Evolutionary conservation across 106 monocot genomes (phyloP).

Genomic region (Acorus gramineus): DNA sequence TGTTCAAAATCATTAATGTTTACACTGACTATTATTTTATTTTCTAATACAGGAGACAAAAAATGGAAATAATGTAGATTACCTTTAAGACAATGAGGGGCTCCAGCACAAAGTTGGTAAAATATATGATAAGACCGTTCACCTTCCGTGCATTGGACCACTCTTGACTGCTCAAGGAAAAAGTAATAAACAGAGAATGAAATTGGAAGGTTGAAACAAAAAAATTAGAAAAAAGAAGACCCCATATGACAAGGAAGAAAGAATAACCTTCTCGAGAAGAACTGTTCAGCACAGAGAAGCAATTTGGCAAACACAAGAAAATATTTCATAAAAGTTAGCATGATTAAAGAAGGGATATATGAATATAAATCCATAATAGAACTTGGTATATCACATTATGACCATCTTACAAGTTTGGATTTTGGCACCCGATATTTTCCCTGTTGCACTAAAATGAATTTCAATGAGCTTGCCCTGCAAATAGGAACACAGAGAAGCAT

Average conservation of each 20-base stretch:
- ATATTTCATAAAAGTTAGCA: constrained; percentile 5
- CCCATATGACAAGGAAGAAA: constrained; percentile 1
- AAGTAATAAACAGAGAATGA: constrained; percentile 6
- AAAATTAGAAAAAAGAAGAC: background rate
- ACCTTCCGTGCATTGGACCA: constrained; percentile 84
- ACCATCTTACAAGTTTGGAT: constrained; percentile 81
- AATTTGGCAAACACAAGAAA: constrained; percentile 5
- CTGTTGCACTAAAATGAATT: constrained; percentile 78
- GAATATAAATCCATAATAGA: background rate
- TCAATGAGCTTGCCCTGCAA: constrained; percentile 96
- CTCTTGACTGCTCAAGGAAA: constrained; percentile 68
- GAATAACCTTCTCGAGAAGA: constrained; percentile 89
- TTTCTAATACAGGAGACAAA: background rate
- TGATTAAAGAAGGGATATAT: constrained; percentile 5
- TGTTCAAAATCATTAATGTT: too few species aligned
- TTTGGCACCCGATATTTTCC: constrained; percentile 91
- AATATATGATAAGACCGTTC: constrained; percentile 98
- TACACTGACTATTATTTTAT: too few species aligned
- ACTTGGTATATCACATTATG: background rate
- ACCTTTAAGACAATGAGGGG: constrained; percentile 77
- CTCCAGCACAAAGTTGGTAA: constrained; percentile 95
- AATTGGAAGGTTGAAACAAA: background rate
- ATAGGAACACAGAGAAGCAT: constrained; percentile 1
- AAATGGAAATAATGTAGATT: constrained; percentile 5
- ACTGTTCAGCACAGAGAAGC: constrained; percentile 26